phyloP scores from a whole-genome alignment of 148 eudicot species.

The Persicaria tinctoria region DNA sequence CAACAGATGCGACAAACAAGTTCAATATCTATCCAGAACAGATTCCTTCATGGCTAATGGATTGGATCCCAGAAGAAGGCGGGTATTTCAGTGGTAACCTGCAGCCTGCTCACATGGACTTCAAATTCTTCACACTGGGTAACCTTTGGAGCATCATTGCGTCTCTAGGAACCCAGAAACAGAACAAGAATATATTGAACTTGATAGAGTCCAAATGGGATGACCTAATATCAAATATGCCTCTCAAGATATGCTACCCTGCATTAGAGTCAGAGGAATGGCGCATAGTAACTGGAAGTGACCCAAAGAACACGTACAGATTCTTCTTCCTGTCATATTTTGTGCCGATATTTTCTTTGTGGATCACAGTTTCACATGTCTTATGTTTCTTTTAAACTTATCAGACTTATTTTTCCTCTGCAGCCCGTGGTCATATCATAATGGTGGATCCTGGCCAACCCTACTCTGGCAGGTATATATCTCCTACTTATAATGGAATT shows the following conservation, averaged over 20 bases:
- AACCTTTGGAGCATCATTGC: conserved; percentile 75
- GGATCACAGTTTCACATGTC: not conserved
- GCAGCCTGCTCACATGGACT: conserved; percentile 94
- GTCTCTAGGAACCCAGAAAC: conserved; percentile 55
- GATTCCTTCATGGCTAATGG: conserved; percentile 84
- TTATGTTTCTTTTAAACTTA: conserved; percentile 1
- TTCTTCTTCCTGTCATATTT: not conserved
- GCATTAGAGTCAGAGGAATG: conserved; percentile 82
- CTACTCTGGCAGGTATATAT: conserved; percentile 79
- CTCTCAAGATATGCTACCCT: conserved; percentile 89
- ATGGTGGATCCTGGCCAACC: conserved; percentile 97
- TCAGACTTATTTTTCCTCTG: conserved; percentile 13
- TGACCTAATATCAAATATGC: conserved; percentile 73
- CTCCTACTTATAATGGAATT: not conserved
- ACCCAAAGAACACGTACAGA: conserved; percentile 86
- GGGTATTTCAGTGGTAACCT: conserved; percentile 84
- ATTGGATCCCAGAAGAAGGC: conserved; percentile 78
- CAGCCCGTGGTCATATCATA: conserved; percentile 98
- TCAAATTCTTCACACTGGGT: conserved; percentile 76
- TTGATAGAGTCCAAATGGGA: conserved; percentile 92
- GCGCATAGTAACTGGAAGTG: conserved; percentile 89
- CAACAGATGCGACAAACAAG: conserved; percentile 77
- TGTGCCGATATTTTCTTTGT: not conserved
- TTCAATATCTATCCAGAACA: conserved; percentile 91
- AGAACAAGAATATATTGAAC: conserved; percentile 61